phyloP scores from a whole-genome alignment of 2,329 filamentous ascomycete genomes.

The Meredithiella fracta region DNA sequence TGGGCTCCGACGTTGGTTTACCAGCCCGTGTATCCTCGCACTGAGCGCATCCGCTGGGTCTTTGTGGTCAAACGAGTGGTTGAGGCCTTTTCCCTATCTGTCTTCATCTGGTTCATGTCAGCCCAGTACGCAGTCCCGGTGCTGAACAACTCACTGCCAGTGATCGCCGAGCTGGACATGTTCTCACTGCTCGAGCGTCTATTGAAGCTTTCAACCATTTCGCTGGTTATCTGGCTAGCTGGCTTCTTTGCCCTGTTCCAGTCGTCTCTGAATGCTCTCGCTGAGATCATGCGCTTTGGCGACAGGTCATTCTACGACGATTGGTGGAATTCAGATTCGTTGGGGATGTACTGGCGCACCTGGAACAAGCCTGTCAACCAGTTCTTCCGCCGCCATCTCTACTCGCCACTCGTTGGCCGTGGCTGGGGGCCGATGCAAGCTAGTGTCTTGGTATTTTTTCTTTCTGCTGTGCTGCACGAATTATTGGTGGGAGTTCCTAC shows the following conservation, averaged over 20 bases:
- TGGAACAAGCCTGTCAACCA: slow-evolving; percentile 98
- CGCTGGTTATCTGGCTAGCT: slow-evolving; percentile 88
- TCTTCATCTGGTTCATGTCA: slow-evolving; percentile 89
- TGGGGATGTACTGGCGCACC: slow-evolving; percentile 81
- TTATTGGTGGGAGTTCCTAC: slow-evolving; percentile 85
- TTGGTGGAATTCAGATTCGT: slow-evolving; percentile 88
- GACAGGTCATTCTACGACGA: slow-evolving; percentile 92
- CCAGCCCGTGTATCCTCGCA: slow-evolving; percentile 88
- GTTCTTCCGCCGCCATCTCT: slow-evolving; percentile 92
- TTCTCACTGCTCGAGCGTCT: slow-evolving; percentile 72
- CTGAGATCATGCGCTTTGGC: slow-evolving; percentile 77
- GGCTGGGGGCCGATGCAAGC: slow-evolving; percentile 58
- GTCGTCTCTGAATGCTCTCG: slow-evolving; percentile 75
- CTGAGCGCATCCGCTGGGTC: slow-evolving; percentile 62
- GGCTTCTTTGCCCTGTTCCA: slow-evolving; percentile 97
- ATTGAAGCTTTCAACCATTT: slow-evolving; percentile 91
- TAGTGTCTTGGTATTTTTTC: slow-evolving; percentile 67
- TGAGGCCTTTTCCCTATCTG: slow-evolving; percentile 60
- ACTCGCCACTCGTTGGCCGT: slow-evolving; percentile 69
- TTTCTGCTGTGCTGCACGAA: slow-evolving; percentile 83
- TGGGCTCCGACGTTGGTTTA: slow-evolving; percentile 94
- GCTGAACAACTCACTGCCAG: slow-evolving; percentile 74
- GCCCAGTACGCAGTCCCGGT: slow-evolving; percentile 90
- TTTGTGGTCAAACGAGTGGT: slow-evolving; percentile 72
- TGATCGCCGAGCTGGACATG: slow-evolving; percentile 66